Base-by-base conservation (phyloP, 2,329 filamentous ascomycete species). In the Davidsoniella neocaledoniae region DNA sequence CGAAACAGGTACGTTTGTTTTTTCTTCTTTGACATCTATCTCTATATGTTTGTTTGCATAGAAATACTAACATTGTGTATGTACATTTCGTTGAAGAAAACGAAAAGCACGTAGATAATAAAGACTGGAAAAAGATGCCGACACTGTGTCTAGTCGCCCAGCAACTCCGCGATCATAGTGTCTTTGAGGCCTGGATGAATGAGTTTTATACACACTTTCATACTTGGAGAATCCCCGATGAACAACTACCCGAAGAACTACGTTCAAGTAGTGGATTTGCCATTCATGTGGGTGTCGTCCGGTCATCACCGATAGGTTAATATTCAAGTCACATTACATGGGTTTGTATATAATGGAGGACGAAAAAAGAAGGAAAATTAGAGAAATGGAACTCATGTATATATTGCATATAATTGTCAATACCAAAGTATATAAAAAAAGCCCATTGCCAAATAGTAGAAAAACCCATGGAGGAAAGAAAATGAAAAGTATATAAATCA, bases 91-190 rank as follows among this genome's bases (percentile, higher is more conserved):
- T 9, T 12, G 12, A 33, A 33, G 29, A 33, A 33, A 33, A 33
- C 43, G 55, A 55, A 16, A 47, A 54, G 16, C 25, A 53, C 26
- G 49, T 43, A 2, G 55, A 57, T 1, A 46, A 52, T 33, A 50
- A 29, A 33, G 4, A 14, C 21, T 25, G 46, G 17, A 49, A 44
- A 7, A 54, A 55, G 7, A 51, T 54, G 16, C 74, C 82, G 2
- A 82, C 84, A 4, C 56, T 94, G 0, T 88, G 84, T 59, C 65
- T 96, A 5, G 73, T 96, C 46, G 90, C 85, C 21, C 90, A 96
- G 67, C 90, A 96, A 64, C 74, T 95, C 45, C 77, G 91, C 26
- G 81, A 86, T 25, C 76, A 84, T 2, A 82, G 88, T 33, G 85
- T 96, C 5, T 91, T 96, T 57, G 81, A 90, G 57, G 67, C 71